Conservation (phyloP, 2,329 filamentous ascomycete genomes). For the Meredithiella fracta region DNA sequence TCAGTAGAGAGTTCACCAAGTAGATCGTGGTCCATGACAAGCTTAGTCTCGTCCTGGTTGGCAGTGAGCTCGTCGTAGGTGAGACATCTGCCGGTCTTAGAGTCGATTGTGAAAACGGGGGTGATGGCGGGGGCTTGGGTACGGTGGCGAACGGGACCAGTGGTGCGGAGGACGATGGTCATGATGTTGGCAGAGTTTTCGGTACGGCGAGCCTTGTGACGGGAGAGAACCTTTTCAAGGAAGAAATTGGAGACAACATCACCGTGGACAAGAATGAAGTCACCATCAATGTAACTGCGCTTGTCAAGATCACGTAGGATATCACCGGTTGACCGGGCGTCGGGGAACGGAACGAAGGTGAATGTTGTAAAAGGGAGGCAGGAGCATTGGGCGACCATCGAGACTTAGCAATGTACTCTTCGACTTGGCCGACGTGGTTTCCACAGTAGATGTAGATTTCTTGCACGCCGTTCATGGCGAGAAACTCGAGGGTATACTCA, state of each 20-base stretch:
- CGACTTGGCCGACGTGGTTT: slow-evolving; percentile 70
- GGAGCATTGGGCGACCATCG: slow-evolving; percentile 46
- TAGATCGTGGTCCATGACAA: slow-evolving; percentile 65
- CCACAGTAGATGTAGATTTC: slow-evolving; percentile 88
- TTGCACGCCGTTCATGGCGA: slow-evolving; percentile 87
- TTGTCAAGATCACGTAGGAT: slow-evolving; percentile 87
- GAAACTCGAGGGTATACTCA: slow-evolving; percentile 93
- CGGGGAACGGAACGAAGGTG: slow-evolving; percentile 68
- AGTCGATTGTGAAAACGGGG: slow-evolving; percentile 76
- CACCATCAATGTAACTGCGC: slow-evolving; percentile 66
- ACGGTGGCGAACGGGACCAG: slow-evolving; percentile 51
- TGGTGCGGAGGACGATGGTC: slow-evolving; percentile 81
- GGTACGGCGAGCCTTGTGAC: slow-evolving; percentile 63
- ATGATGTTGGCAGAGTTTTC: slow-evolving; percentile 91
- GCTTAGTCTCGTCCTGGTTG: slow-evolving; percentile 43
- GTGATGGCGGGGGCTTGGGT: slow-evolving; percentile 61
- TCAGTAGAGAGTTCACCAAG: slow-evolving; percentile 52
- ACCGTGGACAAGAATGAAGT: slow-evolving; percentile 85
- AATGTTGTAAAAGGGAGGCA: slow-evolving; percentile 57
- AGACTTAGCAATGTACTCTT: slow-evolving; percentile 69
- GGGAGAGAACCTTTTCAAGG: slow-evolving; percentile 61
- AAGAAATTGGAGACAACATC: slow-evolving; percentile 82
- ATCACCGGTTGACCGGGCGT: slow-evolving; percentile 77
- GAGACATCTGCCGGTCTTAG: slow-evolving; percentile 61
- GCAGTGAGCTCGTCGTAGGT: slow-evolving; percentile 87